phyloP scores from a whole-genome alignment of 2,329 filamentous ascomycete genomes.

The Neoarthrinium moseri region DNA sequence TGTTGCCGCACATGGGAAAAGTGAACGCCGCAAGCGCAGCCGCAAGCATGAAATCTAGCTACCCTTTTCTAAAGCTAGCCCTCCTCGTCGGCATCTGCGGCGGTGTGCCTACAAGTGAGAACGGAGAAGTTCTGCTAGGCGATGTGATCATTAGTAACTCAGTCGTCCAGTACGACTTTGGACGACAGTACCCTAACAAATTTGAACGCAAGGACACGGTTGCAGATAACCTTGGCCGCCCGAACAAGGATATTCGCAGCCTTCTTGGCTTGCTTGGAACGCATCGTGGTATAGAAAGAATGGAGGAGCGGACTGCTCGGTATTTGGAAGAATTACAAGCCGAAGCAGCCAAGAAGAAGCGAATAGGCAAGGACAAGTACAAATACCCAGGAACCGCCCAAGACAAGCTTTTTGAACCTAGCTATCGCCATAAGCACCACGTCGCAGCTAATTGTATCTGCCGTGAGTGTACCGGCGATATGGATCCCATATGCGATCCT shows the following conservation, averaged over 20 bases:
- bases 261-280: slow-evolving; percentile 13
- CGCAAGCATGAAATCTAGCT: slow-evolving; percentile 15
- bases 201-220: slow-evolving; percentile 15
- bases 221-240: slow-evolving; percentile 15
- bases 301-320: not conserved
- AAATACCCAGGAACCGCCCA: not conserved
- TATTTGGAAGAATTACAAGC: not conserved
- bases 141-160: slow-evolving; percentile 21
- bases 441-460: not conserved
- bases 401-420: not conserved
- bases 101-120: slow-evolving; percentile 13
- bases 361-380: not conserved
- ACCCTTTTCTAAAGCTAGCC: slow-evolving; percentile 13
- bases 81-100: slow-evolving; percentile 20
- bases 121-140: slow-evolving; percentile 18
- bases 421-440: not conserved
- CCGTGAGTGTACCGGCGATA: not conserved
- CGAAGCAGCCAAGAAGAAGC: not conserved
- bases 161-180: slow-evolving; percentile 21
- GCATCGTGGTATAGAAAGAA: not conserved
- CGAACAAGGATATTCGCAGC: slow-evolving; percentile 10
- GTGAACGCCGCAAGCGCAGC: slow-evolving; percentile 13
- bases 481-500: not conserved
- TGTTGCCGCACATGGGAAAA: slow-evolving; percentile 18
- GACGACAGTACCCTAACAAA: slow-evolving; percentile 14